These are phyloP conservation scores for Exophiala dermatitidis DNA, from an alignment of 2,329 filamentous ascomycete genomes.

Conservation along the genomic window DNA sequence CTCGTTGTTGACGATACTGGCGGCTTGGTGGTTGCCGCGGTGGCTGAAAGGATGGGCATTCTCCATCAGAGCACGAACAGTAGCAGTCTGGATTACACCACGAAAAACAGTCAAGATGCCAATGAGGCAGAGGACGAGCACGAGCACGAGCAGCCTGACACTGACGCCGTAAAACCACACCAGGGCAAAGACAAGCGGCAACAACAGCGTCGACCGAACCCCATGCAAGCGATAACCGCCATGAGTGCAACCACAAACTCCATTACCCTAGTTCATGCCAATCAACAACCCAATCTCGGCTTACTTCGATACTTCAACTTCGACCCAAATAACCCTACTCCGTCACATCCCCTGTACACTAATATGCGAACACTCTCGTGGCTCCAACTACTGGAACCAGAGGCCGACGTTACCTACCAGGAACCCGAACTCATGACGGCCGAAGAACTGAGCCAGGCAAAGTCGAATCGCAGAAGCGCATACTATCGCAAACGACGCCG, in stretches of 20 bases:
- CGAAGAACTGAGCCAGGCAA: conserved; percentile 61
- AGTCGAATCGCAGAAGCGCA: conserved; percentile 71
- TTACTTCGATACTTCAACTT: conserved; percentile 85
- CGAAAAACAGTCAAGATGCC: conserved; percentile 23
- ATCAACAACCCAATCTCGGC: conserved; percentile 79
- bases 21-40: conserved; percentile 69
- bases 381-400: conserved; percentile 79
- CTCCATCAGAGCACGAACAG: conserved; percentile 45
- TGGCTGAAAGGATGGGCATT: conserved; percentile 85
- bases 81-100: too few relatives aligned
- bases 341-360: conserved; percentile 68
- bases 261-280: conserved; percentile 71
- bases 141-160: conserved; percentile 8
- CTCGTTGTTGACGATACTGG: conserved; percentile 81
- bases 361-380: conserved; percentile 81
- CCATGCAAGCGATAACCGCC: conserved; percentile 44
- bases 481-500: conserved; percentile 85
- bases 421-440: conserved; percentile 55
- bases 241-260: conserved; percentile 62
- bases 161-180: conserved; percentile 21
- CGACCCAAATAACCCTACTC: conserved; percentile 58
- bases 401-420: conserved; percentile 65
- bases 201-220: conserved; percentile 24
- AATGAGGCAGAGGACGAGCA: conserved; percentile 15
- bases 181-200: conserved; percentile 26